phyloP scores from a whole-genome alignment of 306 rosid species.

The Trifolium pratense region DNA sequence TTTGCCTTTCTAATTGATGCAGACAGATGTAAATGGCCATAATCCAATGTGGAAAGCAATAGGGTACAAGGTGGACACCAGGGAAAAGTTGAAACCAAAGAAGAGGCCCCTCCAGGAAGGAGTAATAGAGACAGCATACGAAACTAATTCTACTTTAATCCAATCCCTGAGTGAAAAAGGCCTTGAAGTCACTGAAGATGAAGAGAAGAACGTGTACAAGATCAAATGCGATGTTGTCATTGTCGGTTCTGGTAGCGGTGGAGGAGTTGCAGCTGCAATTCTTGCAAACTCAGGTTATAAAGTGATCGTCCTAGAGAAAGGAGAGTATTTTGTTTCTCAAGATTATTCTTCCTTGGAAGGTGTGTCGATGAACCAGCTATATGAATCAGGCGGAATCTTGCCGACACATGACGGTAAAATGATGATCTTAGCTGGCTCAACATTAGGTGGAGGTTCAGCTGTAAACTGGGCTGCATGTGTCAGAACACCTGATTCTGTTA shows the following conservation, averaged over 20 bases:
- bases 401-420: conserved; percentile 71
- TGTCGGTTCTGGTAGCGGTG: conserved; percentile 93
- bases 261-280: conserved; percentile 97
- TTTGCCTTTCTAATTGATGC: conserved; percentile 28
- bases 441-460: conserved; percentile 95
- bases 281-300: conserved; percentile 83
- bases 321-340: conserved; percentile 75
- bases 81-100: conserved; percentile 50
- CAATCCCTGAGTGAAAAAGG: conserved; percentile 68
- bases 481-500: conserved; percentile 74
- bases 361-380: conserved; percentile 71
- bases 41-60: conserved; percentile 78
- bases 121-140: conserved; percentile 60
- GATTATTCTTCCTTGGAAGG: conserved; percentile 91
- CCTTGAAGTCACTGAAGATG: conserved; percentile 63
- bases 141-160: conserved; percentile 57
- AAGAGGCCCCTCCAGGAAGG: conserved; percentile 85
- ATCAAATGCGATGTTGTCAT: conserved; percentile 88
- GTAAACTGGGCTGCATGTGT: conserved; percentile 94
- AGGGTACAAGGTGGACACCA: conserved; percentile 64
- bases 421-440: conserved; percentile 83
- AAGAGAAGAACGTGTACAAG: conserved; percentile 49
- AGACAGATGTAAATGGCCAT: conserved; percentile 61
- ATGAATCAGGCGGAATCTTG: conserved; percentile 69
- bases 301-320: conserved; percentile 83